Evolutionary conservation across 1,284 basidiomycete genomes (phyloP).

Genomic region (Psilocybe mexicana): DNA sequence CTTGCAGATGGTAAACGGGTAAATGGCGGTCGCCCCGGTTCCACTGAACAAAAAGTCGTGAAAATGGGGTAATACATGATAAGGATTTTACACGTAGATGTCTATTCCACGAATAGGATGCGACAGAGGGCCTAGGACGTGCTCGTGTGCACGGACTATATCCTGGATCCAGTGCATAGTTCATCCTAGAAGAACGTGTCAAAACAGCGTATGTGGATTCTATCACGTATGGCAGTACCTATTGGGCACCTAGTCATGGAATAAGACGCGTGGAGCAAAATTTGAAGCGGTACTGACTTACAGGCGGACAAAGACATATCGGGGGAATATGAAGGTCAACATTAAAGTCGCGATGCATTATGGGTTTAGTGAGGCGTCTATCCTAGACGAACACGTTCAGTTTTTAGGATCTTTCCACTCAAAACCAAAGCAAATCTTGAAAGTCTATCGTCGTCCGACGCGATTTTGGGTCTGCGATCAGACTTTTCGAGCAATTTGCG

Average conservation of each 20-base stretch:
- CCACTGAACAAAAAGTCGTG: conserved; percentile 56
- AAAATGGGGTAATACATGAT: neutral
- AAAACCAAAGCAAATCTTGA: conserved; percentile 40
- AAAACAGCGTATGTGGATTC: neutral
- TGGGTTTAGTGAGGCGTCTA: conserved; percentile 75
- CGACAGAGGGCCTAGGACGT: conserved; percentile 9
- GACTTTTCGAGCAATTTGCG: neutral
- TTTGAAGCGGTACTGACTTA: conserved; percentile 35
- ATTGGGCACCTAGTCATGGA: conserved; percentile 59
- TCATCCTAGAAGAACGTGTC: conserved; percentile 52
- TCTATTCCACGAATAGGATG: conserved; percentile 47
- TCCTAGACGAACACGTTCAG: conserved; percentile 3
- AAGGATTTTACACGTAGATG: conserved; percentile 40
- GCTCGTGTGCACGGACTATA: conserved; percentile 32
- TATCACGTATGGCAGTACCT: conserved; percentile 39
- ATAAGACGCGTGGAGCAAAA: neutral
- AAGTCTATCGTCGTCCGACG: conserved; percentile 66
- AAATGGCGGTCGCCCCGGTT: conserved; percentile 90
- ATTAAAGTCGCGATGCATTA: conserved; percentile 77
- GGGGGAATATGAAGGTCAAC: conserved; percentile 63
- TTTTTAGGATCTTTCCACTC: conserved; percentile 1
- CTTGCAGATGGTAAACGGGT: conserved; percentile 75
- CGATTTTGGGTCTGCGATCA: neutral
- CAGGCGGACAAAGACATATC: conserved; percentile 85
- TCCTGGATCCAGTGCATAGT: conserved; percentile 78